Conservation (phyloP, 495 filamentous ascomycete genomes). For the Aspergillus bridgeri region DNA sequence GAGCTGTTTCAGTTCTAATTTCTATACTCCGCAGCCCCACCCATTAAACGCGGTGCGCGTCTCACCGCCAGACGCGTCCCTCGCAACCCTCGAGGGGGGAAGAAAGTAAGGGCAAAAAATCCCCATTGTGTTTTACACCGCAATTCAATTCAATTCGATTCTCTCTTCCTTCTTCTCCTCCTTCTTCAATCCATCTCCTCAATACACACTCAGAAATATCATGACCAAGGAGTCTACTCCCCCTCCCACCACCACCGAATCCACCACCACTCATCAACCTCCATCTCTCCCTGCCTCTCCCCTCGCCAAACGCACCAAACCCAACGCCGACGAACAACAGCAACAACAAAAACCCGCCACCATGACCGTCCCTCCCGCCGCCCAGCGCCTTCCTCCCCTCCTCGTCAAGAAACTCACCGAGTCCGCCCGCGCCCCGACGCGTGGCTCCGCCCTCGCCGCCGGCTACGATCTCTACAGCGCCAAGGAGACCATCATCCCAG, state of each 20-base stretch:
- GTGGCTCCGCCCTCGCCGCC: conserved; percentile 84
- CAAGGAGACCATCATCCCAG: conserved; percentile 68
- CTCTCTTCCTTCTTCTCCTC: background rate
- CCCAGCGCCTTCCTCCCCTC: conserved; percentile 54
- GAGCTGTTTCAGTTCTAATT: too few species aligned
- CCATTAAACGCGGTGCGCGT: conserved; percentile 28
- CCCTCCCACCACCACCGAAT: conserved; percentile 22
- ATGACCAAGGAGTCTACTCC: conserved; percentile 55
- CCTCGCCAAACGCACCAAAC: conserved; percentile 62
- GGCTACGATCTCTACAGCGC: conserved; percentile 90
- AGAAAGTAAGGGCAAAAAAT: background rate
- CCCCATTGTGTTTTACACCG: conserved; percentile 2
- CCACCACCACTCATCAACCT: conserved; percentile 39
- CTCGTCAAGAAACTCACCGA: conserved; percentile 82
- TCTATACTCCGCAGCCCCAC: too few species aligned
- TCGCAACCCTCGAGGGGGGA: background rate
- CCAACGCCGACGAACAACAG: conserved; percentile 24
- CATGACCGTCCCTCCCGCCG: conserved; percentile 35
- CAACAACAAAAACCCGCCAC: conserved; percentile 23
- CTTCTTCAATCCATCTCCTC: background rate
- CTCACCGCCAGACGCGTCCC: conserved; percentile 37
- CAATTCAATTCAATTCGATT: conserved; percentile 11
- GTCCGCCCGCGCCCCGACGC: conserved; percentile 71
- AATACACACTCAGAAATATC: conserved; percentile 20
- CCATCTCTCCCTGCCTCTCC: conserved; percentile 60